These are phyloP conservation scores for Hanseniaspora jakobsenii DNA, from an alignment of 805 yeast genomes.

Conservation along the genomic window DNA sequence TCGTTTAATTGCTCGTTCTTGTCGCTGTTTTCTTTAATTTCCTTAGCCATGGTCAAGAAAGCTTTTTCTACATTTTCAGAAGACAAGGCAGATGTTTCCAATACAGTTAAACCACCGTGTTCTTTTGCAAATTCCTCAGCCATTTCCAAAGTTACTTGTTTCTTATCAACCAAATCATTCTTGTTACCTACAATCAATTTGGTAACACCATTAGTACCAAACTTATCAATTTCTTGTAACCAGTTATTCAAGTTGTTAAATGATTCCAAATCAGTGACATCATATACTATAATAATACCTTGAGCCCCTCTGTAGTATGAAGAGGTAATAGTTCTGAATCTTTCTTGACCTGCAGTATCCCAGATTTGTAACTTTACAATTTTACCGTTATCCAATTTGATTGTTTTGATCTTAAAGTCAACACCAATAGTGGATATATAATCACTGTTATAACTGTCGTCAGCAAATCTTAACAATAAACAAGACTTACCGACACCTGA, in stretches of 20 bases:
- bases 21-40: constrained; percentile 91
- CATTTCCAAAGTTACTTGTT: constrained; percentile 87
- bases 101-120: constrained; percentile 71
- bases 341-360: constrained; percentile 99
- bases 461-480: constrained; percentile 87
- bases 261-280: constrained; percentile 93
- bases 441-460: constrained; percentile 92
- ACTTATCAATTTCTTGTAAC: constrained; percentile 96
- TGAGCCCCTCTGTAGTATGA: constrained; percentile 98
- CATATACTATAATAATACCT: constrained; percentile 95
- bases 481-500: constrained; percentile 98
- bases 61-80: constrained; percentile 98
- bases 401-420: constrained; percentile 80
- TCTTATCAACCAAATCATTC: constrained; percentile 85
- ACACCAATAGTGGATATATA: constrained; percentile 97
- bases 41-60: constrained; percentile 96
- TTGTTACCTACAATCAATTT: constrained; percentile 93
- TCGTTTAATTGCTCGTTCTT: constrained; percentile 34
- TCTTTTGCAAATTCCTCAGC: constrained; percentile 98
- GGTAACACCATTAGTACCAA: constrained; percentile 95
- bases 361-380: constrained; percentile 95
- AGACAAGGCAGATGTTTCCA: constrained; percentile 91
- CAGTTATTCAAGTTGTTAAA: constrained; percentile 95
- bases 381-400: constrained; percentile 82
- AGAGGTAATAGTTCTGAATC: constrained; percentile 94